Percentiles rank a stretch among this genome's conserved stretches.
Evolutionary conservation across 108 stramenopile species (phyloP).

Genomic region (Craspedostauros australis): DNA sequence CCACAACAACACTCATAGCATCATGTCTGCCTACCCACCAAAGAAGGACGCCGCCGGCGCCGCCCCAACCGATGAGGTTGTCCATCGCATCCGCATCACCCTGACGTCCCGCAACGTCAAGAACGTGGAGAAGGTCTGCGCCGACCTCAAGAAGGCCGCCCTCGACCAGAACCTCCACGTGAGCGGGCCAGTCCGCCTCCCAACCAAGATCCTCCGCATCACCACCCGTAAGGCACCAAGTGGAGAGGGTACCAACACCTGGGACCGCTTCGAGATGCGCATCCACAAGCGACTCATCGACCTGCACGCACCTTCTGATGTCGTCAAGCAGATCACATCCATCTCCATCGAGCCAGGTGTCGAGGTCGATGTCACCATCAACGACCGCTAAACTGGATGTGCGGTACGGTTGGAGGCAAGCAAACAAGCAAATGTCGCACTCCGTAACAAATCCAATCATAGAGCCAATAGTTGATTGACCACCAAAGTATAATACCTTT

Average conservation of each 20-base stretch:
- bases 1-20: conserved; percentile 13
- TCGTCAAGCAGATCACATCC: conserved; percentile 97
- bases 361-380: conserved; percentile 95
- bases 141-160: conserved; percentile 93
- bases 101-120: conserved; percentile 97
- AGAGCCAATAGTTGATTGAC: too few species aligned
- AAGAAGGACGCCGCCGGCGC: conserved; percentile 70
- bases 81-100: conserved; percentile 99
- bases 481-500: too few species aligned
- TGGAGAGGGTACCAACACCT: conserved; percentile 99
- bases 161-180: conserved; percentile 93
- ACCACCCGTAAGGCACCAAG: conserved; percentile 99
- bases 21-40: conserved; percentile 68
- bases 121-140: conserved; percentile 98
- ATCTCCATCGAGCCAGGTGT: conserved; percentile 99
- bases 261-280: conserved; percentile 99
- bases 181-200: conserved; percentile 95
- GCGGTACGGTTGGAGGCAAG: neutral
- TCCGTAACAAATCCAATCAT: neutral
- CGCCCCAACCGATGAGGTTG: conserved; percentile 38
- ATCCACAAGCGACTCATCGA: conserved; percentile 99
- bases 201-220: conserved; percentile 95
- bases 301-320: conserved; percentile 92
- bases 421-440: neutral
- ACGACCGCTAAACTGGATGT: conserved; percentile 57